phyloP scores from a whole-genome alignment of 768 basidiomycete genomes.

The Serendipita sp. region DNA sequence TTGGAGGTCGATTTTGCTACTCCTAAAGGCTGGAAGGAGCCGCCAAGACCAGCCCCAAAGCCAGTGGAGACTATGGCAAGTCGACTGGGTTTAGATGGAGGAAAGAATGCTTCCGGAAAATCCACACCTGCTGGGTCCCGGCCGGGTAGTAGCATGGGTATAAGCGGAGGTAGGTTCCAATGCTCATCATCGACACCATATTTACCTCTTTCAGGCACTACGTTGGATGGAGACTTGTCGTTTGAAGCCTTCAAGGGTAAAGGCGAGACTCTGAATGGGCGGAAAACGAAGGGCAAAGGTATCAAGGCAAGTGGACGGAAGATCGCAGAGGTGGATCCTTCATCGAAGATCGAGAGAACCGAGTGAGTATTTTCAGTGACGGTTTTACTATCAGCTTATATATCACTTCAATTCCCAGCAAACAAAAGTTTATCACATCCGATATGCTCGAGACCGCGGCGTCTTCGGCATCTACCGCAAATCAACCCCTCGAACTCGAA shows the following conservation, averaged over 20 bases:
- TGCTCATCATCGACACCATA: not conserved
- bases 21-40: slow-evolving; percentile 76
- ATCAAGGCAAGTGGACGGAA: slow-evolving; percentile 51
- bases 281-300: slow-evolving; percentile 92
- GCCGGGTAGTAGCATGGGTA: not conserved
- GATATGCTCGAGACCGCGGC: slow-evolving; percentile 49
- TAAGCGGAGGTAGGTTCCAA: not conserved
- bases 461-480: slow-evolving; percentile 40
- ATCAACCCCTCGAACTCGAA: slow-evolving; percentile 79
- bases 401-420: slow-evolving; percentile 31
- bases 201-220: not conserved
- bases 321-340: slow-evolving; percentile 58
- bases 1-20: slow-evolving; percentile 95
- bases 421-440: slow-evolving; percentile 71
- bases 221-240: not conserved
- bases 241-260: slow-evolving; percentile 87
- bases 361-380: slow-evolving; percentile 41
- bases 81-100: slow-evolving; percentile 9
- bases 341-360: slow-evolving; percentile 79
- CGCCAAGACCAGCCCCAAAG: slow-evolving; percentile 66
- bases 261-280: slow-evolving; percentile 78
- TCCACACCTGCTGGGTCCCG: slow-evolving; percentile 2
- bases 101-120: not conserved
- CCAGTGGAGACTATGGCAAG: slow-evolving; percentile 87
- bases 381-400: slow-evolving; percentile 10